Percentiles rank a stretch among this genome's conserved stretches.
phyloP scores from a whole-genome alignment of 768 basidiomycete genomes.

The Collybia mongolica region DNA sequence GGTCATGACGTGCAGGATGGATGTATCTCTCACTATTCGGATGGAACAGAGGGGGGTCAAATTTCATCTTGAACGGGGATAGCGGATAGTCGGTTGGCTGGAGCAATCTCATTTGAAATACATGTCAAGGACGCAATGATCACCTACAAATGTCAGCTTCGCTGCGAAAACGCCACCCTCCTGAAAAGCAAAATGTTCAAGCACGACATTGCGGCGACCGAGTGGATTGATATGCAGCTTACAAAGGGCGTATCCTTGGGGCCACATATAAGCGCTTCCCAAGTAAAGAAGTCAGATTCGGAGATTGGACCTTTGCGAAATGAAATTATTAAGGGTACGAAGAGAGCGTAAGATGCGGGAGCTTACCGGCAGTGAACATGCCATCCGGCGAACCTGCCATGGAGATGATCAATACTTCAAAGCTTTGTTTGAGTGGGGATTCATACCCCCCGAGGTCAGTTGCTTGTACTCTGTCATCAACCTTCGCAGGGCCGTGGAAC shows the following conservation, averaged over 20 bases:
- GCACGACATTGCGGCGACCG: background rate
- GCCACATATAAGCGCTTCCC: slow-evolving; percentile 93
- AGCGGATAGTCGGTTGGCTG: slow-evolving; percentile 94
- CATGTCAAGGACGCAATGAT: background rate
- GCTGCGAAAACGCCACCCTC: slow-evolving; percentile 96
- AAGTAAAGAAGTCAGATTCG: slow-evolving; percentile 92
- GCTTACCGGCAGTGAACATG: slow-evolving; percentile 90
- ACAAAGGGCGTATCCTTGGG: slow-evolving; percentile 96
- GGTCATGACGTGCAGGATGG: background rate
- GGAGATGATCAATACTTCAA: slow-evolving; percentile 5
- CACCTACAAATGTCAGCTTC: slow-evolving; percentile 85
- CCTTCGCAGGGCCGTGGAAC: slow-evolving; percentile 74
- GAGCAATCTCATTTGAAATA: background rate
- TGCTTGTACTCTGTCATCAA: slow-evolving; percentile 95
- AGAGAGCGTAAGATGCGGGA: background rate
- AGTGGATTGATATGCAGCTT: slow-evolving; percentile 26
- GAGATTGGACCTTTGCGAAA: slow-evolving; percentile 70
- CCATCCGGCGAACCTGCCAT: slow-evolving; percentile 79
- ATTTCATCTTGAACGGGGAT: slow-evolving; percentile 99
- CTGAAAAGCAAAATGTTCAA: slow-evolving; percentile 33
- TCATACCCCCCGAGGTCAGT: slow-evolving; percentile 71
- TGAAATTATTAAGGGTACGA: background rate
- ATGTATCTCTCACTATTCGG: slow-evolving; percentile 77
- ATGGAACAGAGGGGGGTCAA: slow-evolving; percentile 95
- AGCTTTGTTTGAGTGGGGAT: slow-evolving; percentile 1